phyloP scores from a whole-genome alignment of 352 stramenopile species.

The Globisporangium canariense region DNA sequence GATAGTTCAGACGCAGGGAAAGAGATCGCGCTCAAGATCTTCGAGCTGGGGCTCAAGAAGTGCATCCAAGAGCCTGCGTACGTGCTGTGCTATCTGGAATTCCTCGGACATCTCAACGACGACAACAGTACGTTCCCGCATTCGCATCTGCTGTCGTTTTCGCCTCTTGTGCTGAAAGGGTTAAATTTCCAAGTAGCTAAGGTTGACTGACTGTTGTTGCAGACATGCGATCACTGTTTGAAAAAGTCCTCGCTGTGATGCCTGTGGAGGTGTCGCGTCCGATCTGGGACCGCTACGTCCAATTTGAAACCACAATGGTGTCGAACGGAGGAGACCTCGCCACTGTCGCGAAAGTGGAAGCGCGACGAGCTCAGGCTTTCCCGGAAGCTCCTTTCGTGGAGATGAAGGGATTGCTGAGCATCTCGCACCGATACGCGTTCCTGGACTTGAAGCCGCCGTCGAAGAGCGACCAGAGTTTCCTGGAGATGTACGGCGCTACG shows the following conservation, averaged over 20 bases:
- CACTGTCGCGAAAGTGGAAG: constrained; percentile 81
- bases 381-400: constrained; percentile 72
- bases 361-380: constrained; percentile 71
- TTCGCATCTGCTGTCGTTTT: neutral
- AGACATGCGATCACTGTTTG: constrained; percentile 88
- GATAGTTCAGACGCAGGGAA: constrained; percentile 78
- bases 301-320: constrained; percentile 87
- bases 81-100: constrained; percentile 83
- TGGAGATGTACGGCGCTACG: constrained; percentile 72
- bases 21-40: constrained; percentile 88
- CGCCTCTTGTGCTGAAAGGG: too few relatives aligned
- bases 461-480: constrained; percentile 65
- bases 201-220: constrained; percentile 1
- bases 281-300: constrained; percentile 85
- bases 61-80: constrained; percentile 86
- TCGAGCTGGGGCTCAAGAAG: constrained; percentile 86
- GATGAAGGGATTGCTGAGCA: constrained; percentile 77
- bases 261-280: constrained; percentile 70
- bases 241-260: constrained; percentile 87
- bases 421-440: constrained; percentile 82
- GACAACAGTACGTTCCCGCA: constrained; percentile 73
- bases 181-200: too few relatives aligned
- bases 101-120: constrained; percentile 83
- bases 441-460: constrained; percentile 59
- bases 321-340: constrained; percentile 79